Evolutionary conservation across 2,329 filamentous ascomycete genomes (phyloP), one percentile per base, ranked within the genome.

Genomic region (Colletotrichum agaves): DNA sequence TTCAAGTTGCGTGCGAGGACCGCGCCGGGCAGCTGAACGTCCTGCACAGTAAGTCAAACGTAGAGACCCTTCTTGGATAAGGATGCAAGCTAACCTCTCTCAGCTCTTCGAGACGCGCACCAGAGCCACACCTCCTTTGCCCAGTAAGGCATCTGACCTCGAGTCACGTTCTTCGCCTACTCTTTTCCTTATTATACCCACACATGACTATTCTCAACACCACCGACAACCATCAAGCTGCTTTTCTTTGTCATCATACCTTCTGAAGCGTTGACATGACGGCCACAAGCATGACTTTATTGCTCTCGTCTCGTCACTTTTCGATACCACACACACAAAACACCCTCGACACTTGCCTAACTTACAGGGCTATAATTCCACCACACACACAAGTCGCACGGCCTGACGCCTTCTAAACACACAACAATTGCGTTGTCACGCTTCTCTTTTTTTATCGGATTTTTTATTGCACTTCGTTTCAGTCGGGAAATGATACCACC

Each of bases 1-100:
- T 91, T 64, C 88, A 91, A 74, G 79, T 91, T 73, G 88, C 88
- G 21, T 91, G 89, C 71, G 87, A 88, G 76, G 88, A 89, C 75
- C 83, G 88, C 61, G 78, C 81, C 27, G 86, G 87, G 12, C 88
- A 91, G 78, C 75, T 81, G 65, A 82, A 82, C 61, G 80, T 88
- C 37, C 75, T 91, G 60, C 78, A 82, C 55, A 81, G 86, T 88
- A 77, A 82, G 85, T 82, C 3, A 27, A 27, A 27, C 23, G 23
- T 6, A 4, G 23, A 27, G 23, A 27, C 23, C 27, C 12, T 8
- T 2, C 17, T 11, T n/a, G 4, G n/a, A 33, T 13, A 23, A 37
- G 2, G 8, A 5, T 5, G 4, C 4, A n/a, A 56, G 64, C 78
- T 80, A 69, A 81, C 72, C 7, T 5, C n/a, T 19, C 11, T 10